phyloP scores from a whole-genome alignment of 192 early-diverging fungal genomes.

The Coemansia sp. region DNA sequence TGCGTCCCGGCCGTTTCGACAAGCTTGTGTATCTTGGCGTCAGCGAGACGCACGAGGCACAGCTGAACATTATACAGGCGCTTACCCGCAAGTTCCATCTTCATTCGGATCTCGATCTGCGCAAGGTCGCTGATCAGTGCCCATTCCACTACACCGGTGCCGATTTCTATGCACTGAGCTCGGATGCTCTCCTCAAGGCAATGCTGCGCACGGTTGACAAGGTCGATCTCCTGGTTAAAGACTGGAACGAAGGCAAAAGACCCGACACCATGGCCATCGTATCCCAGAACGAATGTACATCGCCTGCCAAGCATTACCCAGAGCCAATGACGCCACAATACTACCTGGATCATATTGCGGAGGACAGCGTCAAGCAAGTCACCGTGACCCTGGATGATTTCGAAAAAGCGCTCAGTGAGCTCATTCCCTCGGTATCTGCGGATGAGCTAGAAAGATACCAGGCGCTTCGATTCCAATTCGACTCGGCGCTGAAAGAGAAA shows the following conservation, averaged over 20 bases:
- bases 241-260: slow-evolving; percentile 33
- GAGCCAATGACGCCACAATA: slow-evolving; percentile 83
- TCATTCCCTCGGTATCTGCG: slow-evolving; percentile 87
- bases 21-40: slow-evolving; percentile 97
- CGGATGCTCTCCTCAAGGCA: slow-evolving; percentile 96
- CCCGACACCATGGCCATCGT: slow-evolving; percentile 14
- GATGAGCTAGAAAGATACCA: slow-evolving; percentile 88
- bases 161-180: slow-evolving; percentile 97
- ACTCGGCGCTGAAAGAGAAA: slow-evolving; percentile 49
- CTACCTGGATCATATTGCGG: slow-evolving; percentile 83
- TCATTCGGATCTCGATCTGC: slow-evolving; percentile 74
- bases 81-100: slow-evolving; percentile 96
- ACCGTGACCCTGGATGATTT: slow-evolving; percentile 86
- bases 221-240: slow-evolving; percentile 61
- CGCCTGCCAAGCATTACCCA: slow-evolving; percentile 35
- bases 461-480: slow-evolving; percentile 81
- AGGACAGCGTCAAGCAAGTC: slow-evolving; percentile 72
- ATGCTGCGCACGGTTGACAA: slow-evolving; percentile 84
- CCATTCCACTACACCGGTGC: slow-evolving; percentile 96
- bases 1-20: slow-evolving; percentile 97
- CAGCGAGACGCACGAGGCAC: slow-evolving; percentile 83
- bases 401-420: slow-evolving; percentile 74
- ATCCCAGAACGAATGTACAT: slow-evolving; percentile 35
- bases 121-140: slow-evolving; percentile 75
- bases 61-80: slow-evolving; percentile 88